A percentile compares a stretch with the other conserved stretches of the same genome.
These are phyloP conservation scores for Alternaria brassicicola DNA, from an alignment of 2,329 filamentous ascomycete genomes.

Conservation along the genomic window DNA sequence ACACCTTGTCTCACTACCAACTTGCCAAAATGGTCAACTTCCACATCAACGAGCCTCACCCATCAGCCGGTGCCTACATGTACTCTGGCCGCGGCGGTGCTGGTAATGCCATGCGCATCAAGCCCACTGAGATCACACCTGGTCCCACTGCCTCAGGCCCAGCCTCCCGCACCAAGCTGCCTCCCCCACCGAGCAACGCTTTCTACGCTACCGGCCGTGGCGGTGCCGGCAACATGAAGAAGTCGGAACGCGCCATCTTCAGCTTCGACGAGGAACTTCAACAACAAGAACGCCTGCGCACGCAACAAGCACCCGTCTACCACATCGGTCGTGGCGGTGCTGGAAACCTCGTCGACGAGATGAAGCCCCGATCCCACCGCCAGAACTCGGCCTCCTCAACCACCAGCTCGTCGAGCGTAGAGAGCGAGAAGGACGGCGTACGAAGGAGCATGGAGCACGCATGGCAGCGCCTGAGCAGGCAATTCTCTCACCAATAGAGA, in stretches of 20 bases:
- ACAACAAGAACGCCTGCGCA: slow-evolving; percentile 60
- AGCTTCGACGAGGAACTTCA: slow-evolving; percentile 72
- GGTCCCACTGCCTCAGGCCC: slow-evolving; percentile 54
- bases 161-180: slow-evolving; percentile 57
- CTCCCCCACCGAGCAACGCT: slow-evolving; percentile 52
- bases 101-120: slow-evolving; percentile 63
- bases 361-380: slow-evolving; percentile 37
- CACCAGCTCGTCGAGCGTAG: slow-evolving; percentile 25
- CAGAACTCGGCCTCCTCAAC: slow-evolving; percentile 39
- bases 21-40: slow-evolving; percentile 51
- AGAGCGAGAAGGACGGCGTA: slow-evolving; percentile 38
- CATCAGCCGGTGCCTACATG: slow-evolving; percentile 60
- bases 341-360: slow-evolving; percentile 59
- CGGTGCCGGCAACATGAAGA: slow-evolving; percentile 68
- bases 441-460: slow-evolving; percentile 46
- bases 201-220: slow-evolving; percentile 71
- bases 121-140: slow-evolving; percentile 60
- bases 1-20: slow-evolving; percentile 28
- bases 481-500: slow-evolving; percentile 41
- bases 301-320: slow-evolving; percentile 65
- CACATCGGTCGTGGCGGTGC: slow-evolving; percentile 67
- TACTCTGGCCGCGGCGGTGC: slow-evolving; percentile 64
- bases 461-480: slow-evolving; percentile 43
- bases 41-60: slow-evolving; percentile 67
- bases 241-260: slow-evolving; percentile 64